Evolutionary conservation across 148 eudicot genomes (phyloP).

Genomic region (Vaccinium myrtillus): DNA sequence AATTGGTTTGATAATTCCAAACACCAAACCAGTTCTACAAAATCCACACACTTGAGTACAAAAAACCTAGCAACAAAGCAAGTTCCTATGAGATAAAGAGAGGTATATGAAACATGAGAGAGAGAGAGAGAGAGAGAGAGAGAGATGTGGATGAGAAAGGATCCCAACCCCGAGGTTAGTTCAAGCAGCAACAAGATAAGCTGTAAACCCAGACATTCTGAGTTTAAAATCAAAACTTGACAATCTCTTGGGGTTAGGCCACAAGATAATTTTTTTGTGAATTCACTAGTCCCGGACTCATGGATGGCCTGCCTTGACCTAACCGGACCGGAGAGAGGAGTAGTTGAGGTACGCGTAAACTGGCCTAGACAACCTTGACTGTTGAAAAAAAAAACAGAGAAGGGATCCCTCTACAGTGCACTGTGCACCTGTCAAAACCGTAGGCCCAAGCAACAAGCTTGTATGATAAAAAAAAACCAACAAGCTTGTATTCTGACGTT

Average conservation of each 20-base stretch:
- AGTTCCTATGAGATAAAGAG: not conserved
- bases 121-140: slow-evolving; percentile 19
- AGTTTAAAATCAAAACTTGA: no score
- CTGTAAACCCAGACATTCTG: no score
- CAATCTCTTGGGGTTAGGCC: no score
- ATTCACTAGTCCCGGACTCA: no score
- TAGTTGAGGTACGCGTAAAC: no score
- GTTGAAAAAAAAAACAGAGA: slow-evolving; percentile 3
- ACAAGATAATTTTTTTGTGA: no score
- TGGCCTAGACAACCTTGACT: no score
- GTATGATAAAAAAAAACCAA: not conserved
- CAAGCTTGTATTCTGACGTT: slow-evolving; percentile 37
- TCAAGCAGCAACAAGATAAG: no score
- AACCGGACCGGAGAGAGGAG: no score
- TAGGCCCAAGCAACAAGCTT: slow-evolving; percentile 32
- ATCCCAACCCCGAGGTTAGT: not conserved
- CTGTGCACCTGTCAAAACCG: slow-evolving; percentile 26
- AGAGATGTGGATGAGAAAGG: not conserved
- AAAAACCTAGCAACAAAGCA: slow-evolving; percentile 19
- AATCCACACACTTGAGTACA: slow-evolving; percentile 28
- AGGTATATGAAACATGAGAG: not conserved
- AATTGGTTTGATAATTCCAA: slow-evolving; percentile 22
- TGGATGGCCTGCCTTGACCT: no score
- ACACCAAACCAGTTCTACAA: slow-evolving; percentile 26
- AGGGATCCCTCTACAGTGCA: slow-evolving; percentile 27